Base-by-base conservation (phyloP, 305 asterid species). In the Petunia hybrid region DNA sequence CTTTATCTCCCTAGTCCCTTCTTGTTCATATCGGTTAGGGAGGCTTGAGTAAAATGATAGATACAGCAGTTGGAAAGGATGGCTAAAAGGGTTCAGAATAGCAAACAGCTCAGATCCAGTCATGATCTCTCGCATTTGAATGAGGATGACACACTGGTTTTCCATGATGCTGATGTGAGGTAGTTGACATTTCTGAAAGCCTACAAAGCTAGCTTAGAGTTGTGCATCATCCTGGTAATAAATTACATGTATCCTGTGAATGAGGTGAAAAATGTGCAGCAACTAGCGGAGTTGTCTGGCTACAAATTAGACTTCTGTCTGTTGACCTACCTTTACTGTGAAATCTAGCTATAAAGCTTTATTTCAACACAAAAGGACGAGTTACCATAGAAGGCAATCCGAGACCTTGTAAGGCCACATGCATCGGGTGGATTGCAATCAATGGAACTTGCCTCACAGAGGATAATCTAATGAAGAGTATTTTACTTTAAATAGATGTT, bases 331-430 rank as follows among this genome's bases (percentile, higher is more conserved):
- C 69, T n/a, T 16, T 45, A 69, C 76, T 45, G 76, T 9, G 57
- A 69, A 69, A 69, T 69, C 59, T 69, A 69, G 59, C 76, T 45
- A 45, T 69, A 69, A 69, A 69, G 22, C 8, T 45, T 69, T 45
- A 69, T 69, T 69, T 69, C 76, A 16, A 22, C 14, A 45, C 6
- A 69, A 45, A 69, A 4, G 16, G 76, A 69, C 40, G 31, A 8
- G 9, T 5, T 16, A 69, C 57, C 45, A n/a, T 22, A 68, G 3
- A 68, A 69, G 39, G 59, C 59, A 69, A 69, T 22, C 59, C 22
- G 59, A n/a, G 59, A 45, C 14, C 76, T 45, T 16, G 41, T 22
- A 22, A 45, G 41, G 41, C 22, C 40, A 59, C 76, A 69, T 16
- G 2, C 76, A 43, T 45, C 22, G 46, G 59, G 59, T 45, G 76